Conservation (phyloP, 352 stramenopile genomes). For the Phytopythium boreale region DNA sequence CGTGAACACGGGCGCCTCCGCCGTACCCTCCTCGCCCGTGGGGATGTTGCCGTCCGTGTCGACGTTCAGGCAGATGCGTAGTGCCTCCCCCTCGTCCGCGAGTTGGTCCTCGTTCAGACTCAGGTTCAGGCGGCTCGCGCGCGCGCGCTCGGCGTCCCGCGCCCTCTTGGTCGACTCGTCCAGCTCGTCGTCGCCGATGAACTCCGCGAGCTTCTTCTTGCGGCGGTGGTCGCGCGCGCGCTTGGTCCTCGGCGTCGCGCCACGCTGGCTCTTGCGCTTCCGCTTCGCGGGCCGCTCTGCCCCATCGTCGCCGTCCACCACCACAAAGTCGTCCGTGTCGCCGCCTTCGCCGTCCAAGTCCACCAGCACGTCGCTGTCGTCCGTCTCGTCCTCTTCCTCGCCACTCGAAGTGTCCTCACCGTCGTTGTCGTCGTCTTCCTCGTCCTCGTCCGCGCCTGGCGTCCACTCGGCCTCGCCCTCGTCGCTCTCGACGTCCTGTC, state of each 20-base stretch:
- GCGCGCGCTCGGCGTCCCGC: slow-evolving; percentile 58
- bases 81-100: slow-evolving; percentile 12
- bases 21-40: slow-evolving; percentile 35
- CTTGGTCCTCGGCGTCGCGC: slow-evolving; percentile 12
- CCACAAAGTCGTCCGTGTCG: slow-evolving; percentile 6
- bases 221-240: slow-evolving; percentile 25
- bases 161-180: slow-evolving; percentile 57
- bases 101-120: slow-evolving; percentile 38
- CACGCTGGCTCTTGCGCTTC: slow-evolving; percentile 22
- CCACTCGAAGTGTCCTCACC: slow-evolving; percentile 20
- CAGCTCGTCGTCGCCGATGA: slow-evolving; percentile 69
- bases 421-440: slow-evolving; percentile 8
- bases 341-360: slow-evolving; percentile 16
- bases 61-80: slow-evolving; percentile 63
- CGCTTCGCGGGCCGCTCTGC: slow-evolving; percentile 10
- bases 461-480: slow-evolving; percentile 43
- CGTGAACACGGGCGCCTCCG: slow-evolving; percentile 61
- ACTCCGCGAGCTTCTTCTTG: slow-evolving; percentile 58
- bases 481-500: slow-evolving; percentile 2
- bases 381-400: slow-evolving; percentile 21
- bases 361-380: slow-evolving; percentile 15
- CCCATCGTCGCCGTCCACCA: slow-evolving; percentile 3
- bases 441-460: slow-evolving; percentile 8
- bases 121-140: slow-evolving; percentile 31
- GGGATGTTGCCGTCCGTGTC: slow-evolving; percentile 33